phyloP scores from a whole-genome alignment of 345 rosid species.

The Gynandropsis gynandra region DNA sequence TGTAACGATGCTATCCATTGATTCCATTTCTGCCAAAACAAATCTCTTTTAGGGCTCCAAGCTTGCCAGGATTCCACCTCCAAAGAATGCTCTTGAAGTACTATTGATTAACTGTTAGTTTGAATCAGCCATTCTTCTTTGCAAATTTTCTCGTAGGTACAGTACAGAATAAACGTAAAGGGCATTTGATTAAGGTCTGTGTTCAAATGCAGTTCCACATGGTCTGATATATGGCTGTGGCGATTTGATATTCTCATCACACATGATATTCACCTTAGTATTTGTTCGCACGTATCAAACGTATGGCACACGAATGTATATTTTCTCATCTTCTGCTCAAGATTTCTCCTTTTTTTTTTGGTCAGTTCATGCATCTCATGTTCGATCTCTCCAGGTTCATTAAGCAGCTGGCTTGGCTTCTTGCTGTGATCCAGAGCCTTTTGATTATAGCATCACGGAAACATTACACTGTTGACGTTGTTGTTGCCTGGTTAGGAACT shows the following conservation, averaged over 20 bases:
- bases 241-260: slow-evolving; percentile 76
- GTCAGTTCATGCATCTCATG: slow-evolving; percentile 4
- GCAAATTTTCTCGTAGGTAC: background rate
- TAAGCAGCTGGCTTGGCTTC: slow-evolving; percentile 63
- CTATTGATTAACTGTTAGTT: slow-evolving; percentile 57
- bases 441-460: slow-evolving; percentile 81
- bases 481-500: slow-evolving; percentile 64
- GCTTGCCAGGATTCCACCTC: slow-evolving; percentile 59
- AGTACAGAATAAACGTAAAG: background rate
- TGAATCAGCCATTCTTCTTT: background rate
- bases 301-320: slow-evolving; percentile 58
- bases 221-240: slow-evolving; percentile 76
- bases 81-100: slow-evolving; percentile 50
- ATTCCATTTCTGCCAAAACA: background rate
- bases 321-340: background rate
- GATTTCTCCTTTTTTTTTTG: background rate
- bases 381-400: slow-evolving; percentile 38
- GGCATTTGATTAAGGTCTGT: slow-evolving; percentile 17
- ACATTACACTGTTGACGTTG: slow-evolving; percentile 77
- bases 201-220: slow-evolving; percentile 52
- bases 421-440: slow-evolving; percentile 70
- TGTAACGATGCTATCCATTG: background rate
- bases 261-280: too few relatives aligned
- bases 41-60: slow-evolving; percentile 51
- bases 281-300: slow-evolving; percentile 71